Evolutionary conservation across 1,284 basidiomycete genomes (phyloP).

Genomic region (Heterobasidion occidentale): DNA sequence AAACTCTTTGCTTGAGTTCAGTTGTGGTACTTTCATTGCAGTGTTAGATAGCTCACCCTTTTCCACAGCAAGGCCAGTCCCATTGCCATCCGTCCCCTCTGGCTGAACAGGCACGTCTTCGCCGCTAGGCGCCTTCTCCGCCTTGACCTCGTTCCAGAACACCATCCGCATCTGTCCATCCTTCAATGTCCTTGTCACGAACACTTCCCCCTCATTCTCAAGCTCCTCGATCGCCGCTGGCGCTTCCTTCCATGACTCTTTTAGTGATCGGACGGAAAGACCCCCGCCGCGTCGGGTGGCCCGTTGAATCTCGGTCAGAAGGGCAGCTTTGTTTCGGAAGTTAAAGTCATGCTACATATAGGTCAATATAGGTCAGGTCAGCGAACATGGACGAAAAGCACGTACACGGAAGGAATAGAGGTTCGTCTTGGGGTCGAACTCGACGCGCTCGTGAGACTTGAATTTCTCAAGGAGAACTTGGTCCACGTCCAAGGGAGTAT

Average conservation of each 20-base stretch:
- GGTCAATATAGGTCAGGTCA: not conserved
- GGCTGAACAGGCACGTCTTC: constrained; percentile 12
- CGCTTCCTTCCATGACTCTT: constrained; percentile 88
- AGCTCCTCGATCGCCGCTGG: constrained; percentile 77
- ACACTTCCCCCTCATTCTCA: constrained; percentile 80
- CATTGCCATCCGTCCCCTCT: constrained; percentile 6
- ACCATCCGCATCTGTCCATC: constrained; percentile 84
- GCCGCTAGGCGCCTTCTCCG: constrained; percentile 59
- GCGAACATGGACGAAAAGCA: constrained; percentile 4
- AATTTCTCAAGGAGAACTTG: constrained; percentile 70
- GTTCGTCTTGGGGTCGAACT: constrained; percentile 76
- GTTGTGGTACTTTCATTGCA: not conserved
- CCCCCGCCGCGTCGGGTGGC: constrained; percentile 75
- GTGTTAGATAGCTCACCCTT: constrained; percentile 44
- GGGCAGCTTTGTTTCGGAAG: constrained; percentile 74
- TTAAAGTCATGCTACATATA: constrained; percentile 72
- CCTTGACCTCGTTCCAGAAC: constrained; percentile 86
- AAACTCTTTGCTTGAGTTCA: constrained; percentile 53
- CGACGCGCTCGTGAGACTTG: constrained; percentile 70
- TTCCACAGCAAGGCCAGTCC: constrained; percentile 42
- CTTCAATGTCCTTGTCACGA: constrained; percentile 77
- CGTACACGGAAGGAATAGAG: constrained; percentile 76
- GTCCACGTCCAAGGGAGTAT: constrained; percentile 70
- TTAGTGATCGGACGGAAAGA: constrained; percentile 75
- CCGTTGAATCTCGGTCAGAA: constrained; percentile 77